Evolutionary conservation across 345 rosid species (phyloP).

Genomic region (Hypericum perforatum): DNA sequence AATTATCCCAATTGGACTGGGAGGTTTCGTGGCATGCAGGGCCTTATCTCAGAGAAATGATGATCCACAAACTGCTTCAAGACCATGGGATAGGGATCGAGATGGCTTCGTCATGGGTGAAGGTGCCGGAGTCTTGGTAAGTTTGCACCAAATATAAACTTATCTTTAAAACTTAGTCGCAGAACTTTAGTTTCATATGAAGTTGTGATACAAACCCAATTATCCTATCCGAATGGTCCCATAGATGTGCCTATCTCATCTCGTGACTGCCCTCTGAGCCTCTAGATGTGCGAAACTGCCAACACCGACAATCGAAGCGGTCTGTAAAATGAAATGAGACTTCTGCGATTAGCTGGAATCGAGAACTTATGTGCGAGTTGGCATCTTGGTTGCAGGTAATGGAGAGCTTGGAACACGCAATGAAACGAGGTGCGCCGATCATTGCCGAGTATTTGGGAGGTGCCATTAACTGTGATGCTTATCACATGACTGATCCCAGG

Average conservation of each 20-base stretch:
- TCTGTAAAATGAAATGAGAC: too few relatives aligned
- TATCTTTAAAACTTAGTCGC: too few relatives aligned
- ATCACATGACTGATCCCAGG: slow-evolving; percentile 99
- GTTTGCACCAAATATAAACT: slow-evolving; percentile 10
- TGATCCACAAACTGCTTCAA: slow-evolving; percentile 93
- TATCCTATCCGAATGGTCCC: too few relatives aligned
- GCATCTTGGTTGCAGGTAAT: slow-evolving; percentile 42
- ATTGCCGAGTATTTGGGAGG: slow-evolving; percentile 97
- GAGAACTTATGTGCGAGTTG: slow-evolving; percentile 6
- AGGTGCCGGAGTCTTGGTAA: slow-evolving; percentile 96
- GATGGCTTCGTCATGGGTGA: slow-evolving; percentile 99
- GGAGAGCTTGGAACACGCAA: slow-evolving; percentile 99
- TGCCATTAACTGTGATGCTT: slow-evolving; percentile 95
- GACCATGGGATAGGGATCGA: slow-evolving; percentile 95
- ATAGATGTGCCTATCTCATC: too few relatives aligned
- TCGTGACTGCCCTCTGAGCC: too few relatives aligned
- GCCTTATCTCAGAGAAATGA: slow-evolving; percentile 96
- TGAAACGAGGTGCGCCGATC: slow-evolving; percentile 92
- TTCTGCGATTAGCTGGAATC: not conserved
- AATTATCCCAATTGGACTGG: slow-evolving; percentile 89
- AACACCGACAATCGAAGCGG: too few relatives aligned
- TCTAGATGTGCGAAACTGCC: too few relatives aligned
- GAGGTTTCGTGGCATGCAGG: slow-evolving; percentile 96
- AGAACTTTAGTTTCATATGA: too few relatives aligned
- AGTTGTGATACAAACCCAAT: too few relatives aligned